A percentile compares a stretch with the other conserved stretches of the same genome.
phyloP scores from a whole-genome alignment of 78 protist genomes.

The Dictyostelium capitatum region DNA sequence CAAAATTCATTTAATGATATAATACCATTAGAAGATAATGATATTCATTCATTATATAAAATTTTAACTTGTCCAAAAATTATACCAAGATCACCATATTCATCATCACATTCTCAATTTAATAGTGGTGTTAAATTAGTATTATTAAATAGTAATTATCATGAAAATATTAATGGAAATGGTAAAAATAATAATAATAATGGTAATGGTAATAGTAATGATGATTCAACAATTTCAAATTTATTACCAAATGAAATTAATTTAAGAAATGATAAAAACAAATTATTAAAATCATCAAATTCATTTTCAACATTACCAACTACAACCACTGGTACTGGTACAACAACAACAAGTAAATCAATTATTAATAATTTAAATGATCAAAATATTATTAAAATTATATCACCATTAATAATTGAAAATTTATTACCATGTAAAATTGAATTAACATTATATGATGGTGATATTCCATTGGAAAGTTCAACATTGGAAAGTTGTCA shows the following conservation, averaged over 20 bases:
- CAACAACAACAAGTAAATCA: neutral
- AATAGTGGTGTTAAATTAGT: neutral
- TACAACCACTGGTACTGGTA: neutral
- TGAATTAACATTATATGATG: neutral
- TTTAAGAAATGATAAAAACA: conserved; percentile 30
- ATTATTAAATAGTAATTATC: conserved; percentile 18
- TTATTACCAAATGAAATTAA: conserved; percentile 24
- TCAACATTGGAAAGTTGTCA: conserved; percentile 1
- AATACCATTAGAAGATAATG: conserved; percentile 37
- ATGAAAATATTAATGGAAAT: neutral
- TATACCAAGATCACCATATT: neutral
- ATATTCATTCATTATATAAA: conserved; percentile 13
- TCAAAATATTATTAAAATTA: conserved; percentile 22
- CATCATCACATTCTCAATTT: neutral
- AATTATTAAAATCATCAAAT: conserved; percentile 3
- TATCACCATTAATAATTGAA: conserved; percentile 61
- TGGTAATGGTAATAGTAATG: neutral
- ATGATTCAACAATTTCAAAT: neutral
- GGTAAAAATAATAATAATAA: no score
- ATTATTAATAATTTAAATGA: neutral
- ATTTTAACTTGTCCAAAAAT: conserved; percentile 28
- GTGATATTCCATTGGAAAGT: neutral
- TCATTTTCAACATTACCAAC: neutral
- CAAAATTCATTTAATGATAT: neutral
- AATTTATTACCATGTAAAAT: conserved; percentile 60